Conservation (phyloP, 306 rosid species). For the Prunus mume region DNA sequence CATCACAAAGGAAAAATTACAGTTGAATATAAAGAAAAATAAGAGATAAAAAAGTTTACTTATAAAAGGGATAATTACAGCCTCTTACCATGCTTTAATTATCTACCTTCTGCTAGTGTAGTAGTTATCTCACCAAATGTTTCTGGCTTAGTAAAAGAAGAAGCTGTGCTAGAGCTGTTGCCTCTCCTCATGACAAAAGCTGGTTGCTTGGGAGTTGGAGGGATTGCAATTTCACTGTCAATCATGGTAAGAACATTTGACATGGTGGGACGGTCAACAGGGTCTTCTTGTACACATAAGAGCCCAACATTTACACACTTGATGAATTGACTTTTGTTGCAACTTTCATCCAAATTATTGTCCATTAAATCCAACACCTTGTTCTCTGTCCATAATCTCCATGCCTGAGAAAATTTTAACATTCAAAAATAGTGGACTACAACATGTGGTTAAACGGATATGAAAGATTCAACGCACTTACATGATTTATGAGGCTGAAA, state of each 20-base stretch:
- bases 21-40: no score
- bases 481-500: conserved; percentile 50
- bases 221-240: conserved; percentile 27
- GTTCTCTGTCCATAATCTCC: conserved; percentile 48
- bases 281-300: conserved; percentile 54
- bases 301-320: conserved; percentile 43
- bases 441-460: background rate
- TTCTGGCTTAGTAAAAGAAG: conserved; percentile 11
- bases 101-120: conserved; percentile 30
- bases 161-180: background rate
- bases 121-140: conserved; percentile 10
- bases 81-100: background rate
- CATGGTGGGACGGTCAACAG: conserved; percentile 46
- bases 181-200: conserved; percentile 28
- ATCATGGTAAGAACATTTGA: conserved; percentile 41
- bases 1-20: no score
- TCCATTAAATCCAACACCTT: conserved; percentile 46
- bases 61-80: no score
- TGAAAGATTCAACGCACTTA: conserved; percentile 9
- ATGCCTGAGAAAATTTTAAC: conserved; percentile 29
- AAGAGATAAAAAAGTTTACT: no score
- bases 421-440: background rate
- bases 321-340: conserved; percentile 18
- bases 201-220: conserved; percentile 45
- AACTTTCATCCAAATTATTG: conserved; percentile 24